phyloP scores from a whole-genome alignment of 2,329 filamentous ascomycete genomes.

The Diaporthe sp. region DNA sequence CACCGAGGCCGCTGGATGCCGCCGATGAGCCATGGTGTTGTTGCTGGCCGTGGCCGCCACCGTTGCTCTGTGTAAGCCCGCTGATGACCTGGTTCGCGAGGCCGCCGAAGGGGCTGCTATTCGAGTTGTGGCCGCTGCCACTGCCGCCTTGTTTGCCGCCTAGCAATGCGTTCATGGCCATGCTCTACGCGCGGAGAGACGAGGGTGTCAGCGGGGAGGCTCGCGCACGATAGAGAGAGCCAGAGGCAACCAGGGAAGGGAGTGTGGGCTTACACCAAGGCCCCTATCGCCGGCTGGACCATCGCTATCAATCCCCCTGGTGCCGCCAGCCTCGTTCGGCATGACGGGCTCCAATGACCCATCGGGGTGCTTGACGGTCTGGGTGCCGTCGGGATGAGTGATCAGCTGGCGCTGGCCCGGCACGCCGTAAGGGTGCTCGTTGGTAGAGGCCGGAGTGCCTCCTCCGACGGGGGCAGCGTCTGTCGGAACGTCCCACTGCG shows the following conservation, averaged over 20 bases:
- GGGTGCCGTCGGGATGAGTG: slow-evolving; percentile 73
- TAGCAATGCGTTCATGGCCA: slow-evolving; percentile 73
- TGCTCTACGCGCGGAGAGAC: slow-evolving; percentile 57
- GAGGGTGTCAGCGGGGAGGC: slow-evolving; percentile 24
- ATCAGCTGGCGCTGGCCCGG: slow-evolving; percentile 67
- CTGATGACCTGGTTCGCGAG: slow-evolving; percentile 64
- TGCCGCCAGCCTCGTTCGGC: slow-evolving; percentile 53
- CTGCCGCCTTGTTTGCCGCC: slow-evolving; percentile 58
- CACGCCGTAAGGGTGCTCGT: slow-evolving; percentile 74
- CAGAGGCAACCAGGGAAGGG: slow-evolving; percentile 5
- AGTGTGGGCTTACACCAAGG: slow-evolving; percentile 69
- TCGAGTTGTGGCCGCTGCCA: slow-evolving; percentile 54
- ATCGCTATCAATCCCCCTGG: slow-evolving; percentile 48
- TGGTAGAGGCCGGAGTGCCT: slow-evolving; percentile 68
- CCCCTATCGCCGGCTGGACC: slow-evolving; percentile 72
- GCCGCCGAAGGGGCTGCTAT: slow-evolving; percentile 59
- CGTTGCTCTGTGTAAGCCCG: slow-evolving; percentile 50
- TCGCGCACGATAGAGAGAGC: background rate
- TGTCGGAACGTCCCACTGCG: slow-evolving; percentile 82
- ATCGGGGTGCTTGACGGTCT: slow-evolving; percentile 73
- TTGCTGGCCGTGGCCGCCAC: slow-evolving; percentile 46
- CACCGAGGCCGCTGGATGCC: slow-evolving; percentile 53
- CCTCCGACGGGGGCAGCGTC: slow-evolving; percentile 74
- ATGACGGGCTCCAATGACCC: slow-evolving; percentile 72
- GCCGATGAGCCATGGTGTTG: slow-evolving; percentile 46